These are phyloP conservation scores for Naganishia cerealis DNA, from an alignment of 1,284 basidiomycete genomes.

Conservation along the genomic window DNA sequence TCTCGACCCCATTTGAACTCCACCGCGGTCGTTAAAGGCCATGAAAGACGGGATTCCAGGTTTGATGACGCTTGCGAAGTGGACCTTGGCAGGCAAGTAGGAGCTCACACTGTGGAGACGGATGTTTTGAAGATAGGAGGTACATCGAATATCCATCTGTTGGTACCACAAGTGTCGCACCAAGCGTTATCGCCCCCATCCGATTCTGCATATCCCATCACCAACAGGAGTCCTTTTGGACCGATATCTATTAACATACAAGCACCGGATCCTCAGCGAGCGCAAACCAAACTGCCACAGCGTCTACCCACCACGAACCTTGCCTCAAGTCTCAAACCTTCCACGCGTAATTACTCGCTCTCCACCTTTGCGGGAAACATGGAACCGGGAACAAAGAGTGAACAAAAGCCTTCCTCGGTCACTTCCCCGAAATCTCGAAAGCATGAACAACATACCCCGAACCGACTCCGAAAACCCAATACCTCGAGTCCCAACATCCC, in stretches of 20 bases:
- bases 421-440: neutral
- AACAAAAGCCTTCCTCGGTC: too few relatives aligned
- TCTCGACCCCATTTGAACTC: neutral
- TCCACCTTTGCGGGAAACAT: neutral
- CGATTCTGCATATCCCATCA: too few relatives aligned
- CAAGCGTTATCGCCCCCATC: too few relatives aligned
- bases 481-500: neutral
- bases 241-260: neutral
- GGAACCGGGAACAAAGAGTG: too few relatives aligned
- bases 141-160: too few relatives aligned
- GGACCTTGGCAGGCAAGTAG: neutral
- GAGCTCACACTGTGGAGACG: too few relatives aligned
- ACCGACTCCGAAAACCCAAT: constrained; percentile 16
- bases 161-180: too few relatives aligned
- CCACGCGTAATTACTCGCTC: neutral
- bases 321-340: neutral
- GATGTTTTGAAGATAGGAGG: too few relatives aligned
- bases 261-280: neutral
- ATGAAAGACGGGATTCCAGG: constrained; percentile 7
- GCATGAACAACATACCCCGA: neutral
- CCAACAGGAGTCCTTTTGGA: neutral
- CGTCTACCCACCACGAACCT: neutral
- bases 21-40: neutral
- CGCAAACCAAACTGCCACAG: neutral
- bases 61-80: constrained; percentile 21